A percentile compares a stretch with the other conserved stretches of the same genome.
phyloP scores from a whole-genome alignment of 257 asterid genomes.

The Nicotiana paniculata region DNA sequence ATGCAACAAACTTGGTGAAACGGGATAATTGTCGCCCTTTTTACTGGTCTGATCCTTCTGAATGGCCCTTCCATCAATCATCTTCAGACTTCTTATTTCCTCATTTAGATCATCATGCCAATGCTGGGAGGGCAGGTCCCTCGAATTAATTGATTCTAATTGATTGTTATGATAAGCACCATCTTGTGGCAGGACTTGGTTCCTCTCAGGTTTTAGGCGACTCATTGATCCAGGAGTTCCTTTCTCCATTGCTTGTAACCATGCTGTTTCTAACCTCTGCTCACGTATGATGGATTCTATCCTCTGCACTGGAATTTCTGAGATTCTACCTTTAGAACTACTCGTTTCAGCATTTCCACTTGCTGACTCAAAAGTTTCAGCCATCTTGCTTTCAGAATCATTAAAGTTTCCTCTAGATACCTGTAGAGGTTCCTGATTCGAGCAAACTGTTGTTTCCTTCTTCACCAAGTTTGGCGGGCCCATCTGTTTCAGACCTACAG shows the following conservation, averaged over 20 bases:
- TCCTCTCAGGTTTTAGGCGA: constrained; percentile 71
- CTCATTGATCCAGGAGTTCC: constrained; percentile 56
- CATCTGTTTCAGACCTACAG: constrained; percentile 26
- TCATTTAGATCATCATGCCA: constrained; percentile 71
- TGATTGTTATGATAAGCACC: constrained; percentile 32
- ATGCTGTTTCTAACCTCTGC: constrained; percentile 83
- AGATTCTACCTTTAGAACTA: constrained; percentile 36
- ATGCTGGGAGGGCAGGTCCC: constrained; percentile 36
- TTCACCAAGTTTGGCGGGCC: constrained; percentile 5
- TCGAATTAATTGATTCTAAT: constrained; percentile 29
- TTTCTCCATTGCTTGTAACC: constrained; percentile 90
- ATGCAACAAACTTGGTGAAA: constrained; percentile 92
- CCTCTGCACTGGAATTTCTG: constrained; percentile 56
- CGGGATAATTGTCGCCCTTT: constrained; percentile 46
- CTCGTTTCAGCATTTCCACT: constrained; percentile 28
- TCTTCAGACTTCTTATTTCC: constrained; percentile 55
- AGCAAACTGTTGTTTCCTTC: background rate
- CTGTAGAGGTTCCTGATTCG: constrained; percentile 23
- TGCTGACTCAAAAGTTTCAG: constrained; percentile 17
- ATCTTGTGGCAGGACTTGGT: constrained; percentile 85
- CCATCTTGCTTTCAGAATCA: constrained; percentile 28
- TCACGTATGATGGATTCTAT: constrained; percentile 77
- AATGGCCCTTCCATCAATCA: constrained; percentile 31
- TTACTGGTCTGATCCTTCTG: constrained; percentile 39
- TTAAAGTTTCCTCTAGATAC: constrained; percentile 28